phyloP scores from a whole-genome alignment of 257 asterid genomes.

The Solanum neorickii region DNA sequence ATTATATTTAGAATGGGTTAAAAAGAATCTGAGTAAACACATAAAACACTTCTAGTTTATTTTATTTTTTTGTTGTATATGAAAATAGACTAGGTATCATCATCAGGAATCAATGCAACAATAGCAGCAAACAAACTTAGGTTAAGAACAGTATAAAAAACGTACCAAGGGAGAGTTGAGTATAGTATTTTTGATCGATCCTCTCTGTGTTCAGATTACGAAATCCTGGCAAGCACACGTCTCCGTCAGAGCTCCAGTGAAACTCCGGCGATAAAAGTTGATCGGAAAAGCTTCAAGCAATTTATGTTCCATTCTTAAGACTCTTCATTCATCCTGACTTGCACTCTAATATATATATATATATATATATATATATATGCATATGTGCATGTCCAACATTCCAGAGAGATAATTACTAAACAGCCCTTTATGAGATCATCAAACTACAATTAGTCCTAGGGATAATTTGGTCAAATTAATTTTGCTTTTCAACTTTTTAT shows the following conservation, averaged over 20 bases:
- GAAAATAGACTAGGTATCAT: not conserved
- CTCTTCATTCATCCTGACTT: not conserved
- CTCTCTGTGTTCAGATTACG: not conserved
- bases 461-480: not conserved
- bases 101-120: not conserved
- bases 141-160: not conserved
- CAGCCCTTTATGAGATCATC: not conserved
- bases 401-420: not conserved
- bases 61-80: too few relatives aligned
- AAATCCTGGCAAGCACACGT: conserved; percentile 2
- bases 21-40: not conserved
- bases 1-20: not conserved
- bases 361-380: not conserved
- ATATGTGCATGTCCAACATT: conserved; percentile 3
- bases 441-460: not conserved
- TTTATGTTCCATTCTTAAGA: conserved; percentile 12
- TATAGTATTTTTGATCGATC: not conserved
- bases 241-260: conserved; percentile 11
- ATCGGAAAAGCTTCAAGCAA: conserved; percentile 2
- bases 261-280: conserved; percentile 12
- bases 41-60: too few relatives aligned
- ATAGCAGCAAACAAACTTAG: not conserved
- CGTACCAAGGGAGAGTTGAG: not conserved
- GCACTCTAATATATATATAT: not conserved
- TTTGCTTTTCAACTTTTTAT: not conserved